phyloP scores from a whole-genome alignment of 2,329 filamentous ascomycete species.

The Ascochyta clinopodiicola region DNA sequence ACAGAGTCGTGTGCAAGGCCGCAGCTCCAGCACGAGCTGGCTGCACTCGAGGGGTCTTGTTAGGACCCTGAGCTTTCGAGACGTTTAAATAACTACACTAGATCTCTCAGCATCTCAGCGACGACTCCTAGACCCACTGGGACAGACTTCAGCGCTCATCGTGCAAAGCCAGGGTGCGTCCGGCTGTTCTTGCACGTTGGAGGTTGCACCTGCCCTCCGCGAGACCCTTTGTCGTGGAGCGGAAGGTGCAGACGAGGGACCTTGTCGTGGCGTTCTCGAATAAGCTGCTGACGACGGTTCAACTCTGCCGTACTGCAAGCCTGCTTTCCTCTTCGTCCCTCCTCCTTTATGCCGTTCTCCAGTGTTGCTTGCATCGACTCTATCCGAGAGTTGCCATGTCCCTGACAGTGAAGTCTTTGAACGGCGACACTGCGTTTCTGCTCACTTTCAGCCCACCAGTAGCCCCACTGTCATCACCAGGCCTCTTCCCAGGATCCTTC shows the following conservation, averaged over 20 bases:
- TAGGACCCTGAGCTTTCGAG: not conserved
- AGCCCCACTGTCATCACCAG: slow-evolving; percentile 49
- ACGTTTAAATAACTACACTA: not conserved
- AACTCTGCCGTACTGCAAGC: slow-evolving; percentile 4
- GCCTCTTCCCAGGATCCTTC: slow-evolving; percentile 57
- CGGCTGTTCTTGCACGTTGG: slow-evolving; percentile 10
- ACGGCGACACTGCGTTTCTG: slow-evolving; percentile 70
- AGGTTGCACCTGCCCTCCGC: slow-evolving; percentile 6
- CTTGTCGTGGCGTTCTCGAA: slow-evolving; percentile 10
- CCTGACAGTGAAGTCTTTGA: slow-evolving; percentile 68
- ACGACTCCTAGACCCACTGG: not conserved
- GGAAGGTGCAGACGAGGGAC: slow-evolving; percentile 9
- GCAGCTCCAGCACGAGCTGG: not conserved
- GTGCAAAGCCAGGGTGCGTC: not conserved
- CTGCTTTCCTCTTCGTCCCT: slow-evolving; percentile 10
- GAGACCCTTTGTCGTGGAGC: not conserved
- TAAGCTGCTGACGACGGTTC: slow-evolving; percentile 12
- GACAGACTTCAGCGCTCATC: not conserved
- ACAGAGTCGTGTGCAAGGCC: not conserved
- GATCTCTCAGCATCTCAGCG: not conserved
- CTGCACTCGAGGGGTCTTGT: not conserved
- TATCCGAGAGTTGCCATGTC: slow-evolving; percentile 58
- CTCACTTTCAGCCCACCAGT: slow-evolving; percentile 65
- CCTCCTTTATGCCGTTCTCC: slow-evolving; percentile 3
- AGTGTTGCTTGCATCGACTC: not conserved